Evolutionary conservation across 305 asterid genomes (phyloP).

Genomic region (Solanum hybrid): DNA sequence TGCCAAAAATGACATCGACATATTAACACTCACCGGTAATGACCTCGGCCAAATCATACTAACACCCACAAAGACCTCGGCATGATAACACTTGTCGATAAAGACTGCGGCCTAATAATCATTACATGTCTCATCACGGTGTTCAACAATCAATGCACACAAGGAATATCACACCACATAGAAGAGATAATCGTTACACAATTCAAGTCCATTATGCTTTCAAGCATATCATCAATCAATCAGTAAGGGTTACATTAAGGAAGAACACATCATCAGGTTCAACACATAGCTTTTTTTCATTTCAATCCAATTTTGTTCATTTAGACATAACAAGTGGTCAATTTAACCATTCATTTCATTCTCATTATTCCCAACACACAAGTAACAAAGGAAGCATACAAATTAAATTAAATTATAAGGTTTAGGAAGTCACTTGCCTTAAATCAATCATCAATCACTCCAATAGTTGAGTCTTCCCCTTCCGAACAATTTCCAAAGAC

Average conservation of each 20-base stretch:
- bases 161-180: background rate
- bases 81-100: background rate
- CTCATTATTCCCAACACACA: background rate
- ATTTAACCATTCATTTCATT: background rate
- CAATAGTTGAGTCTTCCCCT: background rate
- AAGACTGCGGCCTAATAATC: background rate
- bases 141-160: background rate
- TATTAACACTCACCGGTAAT: background rate
- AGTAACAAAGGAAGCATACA: background rate
- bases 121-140: background rate
- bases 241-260: background rate
- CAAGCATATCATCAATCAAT: no score
- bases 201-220: background rate
- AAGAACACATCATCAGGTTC: background rate
- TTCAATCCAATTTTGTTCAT: background rate
- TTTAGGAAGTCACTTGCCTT: no score
- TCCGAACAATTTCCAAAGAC: background rate
- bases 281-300: background rate
- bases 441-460: background rate
- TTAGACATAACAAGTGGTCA: background rate
- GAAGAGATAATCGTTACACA: background rate
- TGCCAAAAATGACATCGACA: background rate
- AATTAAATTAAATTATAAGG: no score
- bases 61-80: background rate
- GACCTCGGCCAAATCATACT: background rate